Base-by-base conservation (phyloP, 2,329 filamentous ascomycete genomes). In the Aspergillus sp. region DNA sequence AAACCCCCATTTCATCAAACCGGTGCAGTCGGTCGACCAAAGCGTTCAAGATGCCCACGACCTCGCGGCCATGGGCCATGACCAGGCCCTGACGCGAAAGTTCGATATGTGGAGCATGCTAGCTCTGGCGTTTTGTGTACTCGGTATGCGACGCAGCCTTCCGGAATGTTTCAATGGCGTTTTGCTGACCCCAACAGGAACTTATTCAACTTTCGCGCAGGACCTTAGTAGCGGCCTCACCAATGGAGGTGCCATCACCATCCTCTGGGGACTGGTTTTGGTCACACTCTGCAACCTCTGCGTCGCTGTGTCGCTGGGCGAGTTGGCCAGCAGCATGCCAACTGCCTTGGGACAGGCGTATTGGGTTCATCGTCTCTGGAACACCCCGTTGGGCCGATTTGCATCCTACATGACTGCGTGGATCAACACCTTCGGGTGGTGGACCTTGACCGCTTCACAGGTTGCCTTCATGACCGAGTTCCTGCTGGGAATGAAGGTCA, bases 251-350 rank as follows among this genome's bases (percentile, higher is more conserved):
- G 78, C 79, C 14, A 85, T 88, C 13, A 87, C 84, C 33, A 79
- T 89, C 33, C 72, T 89, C 52, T 89, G 83, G 78, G 86, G 86
- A 38, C 89, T 81, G 82, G 76, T 87, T 14, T 66, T 86, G 35
- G 79, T 88, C 11, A 84, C 82, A 2, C 65, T 84, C 43, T 81
- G 87, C 57, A 84, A 82, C 7, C 71, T 83, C 36, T 77, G 76
- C 55, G 85, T 88, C 53, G 84, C 84, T 36, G 80, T 82, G 17
- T 86, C 83, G 13, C 72, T 88, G 44, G 85, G 83, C n/a, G 85
- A 88, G 67, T 87, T 88, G 50, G 85, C 83, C 65, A 82, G 79
- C 56, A 77, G 75, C 56, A 83, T 84, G 81, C 82, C 82, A 3
- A 84, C 81, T 0, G 81, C 82, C 0, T 68, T 84, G 2, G 82